phyloP scores from a whole-genome alignment of 768 basidiomycete genomes.

The Calocybe indica region DNA sequence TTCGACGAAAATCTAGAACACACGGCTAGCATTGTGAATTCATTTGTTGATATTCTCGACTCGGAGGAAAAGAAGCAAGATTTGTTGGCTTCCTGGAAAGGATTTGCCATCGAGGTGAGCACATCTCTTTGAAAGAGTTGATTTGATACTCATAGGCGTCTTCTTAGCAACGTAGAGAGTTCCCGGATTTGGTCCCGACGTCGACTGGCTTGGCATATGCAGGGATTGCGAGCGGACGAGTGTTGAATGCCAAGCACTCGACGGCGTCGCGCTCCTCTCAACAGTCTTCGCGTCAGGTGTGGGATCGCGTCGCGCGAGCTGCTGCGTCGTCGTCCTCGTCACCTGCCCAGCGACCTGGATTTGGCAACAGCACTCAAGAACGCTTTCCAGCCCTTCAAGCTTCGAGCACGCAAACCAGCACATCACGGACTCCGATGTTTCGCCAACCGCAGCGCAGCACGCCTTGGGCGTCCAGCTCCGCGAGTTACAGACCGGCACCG shows the following conservation, averaged over 20 bases:
- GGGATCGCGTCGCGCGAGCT: constrained; percentile 84
- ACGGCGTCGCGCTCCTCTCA: constrained; percentile 54
- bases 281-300: constrained; percentile 62
- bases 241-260: constrained; percentile 77
- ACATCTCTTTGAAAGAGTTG: background rate
- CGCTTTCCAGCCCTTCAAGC: constrained; percentile 28
- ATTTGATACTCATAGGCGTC: background rate
- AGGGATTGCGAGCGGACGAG: constrained; percentile 74
- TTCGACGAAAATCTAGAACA: constrained; percentile 51
- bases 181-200: constrained; percentile 68
- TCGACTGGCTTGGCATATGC: constrained; percentile 64
- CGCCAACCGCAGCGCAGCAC: constrained; percentile 39
- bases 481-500: constrained; percentile 13
- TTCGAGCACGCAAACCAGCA: constrained; percentile 7
- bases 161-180: constrained; percentile 73
- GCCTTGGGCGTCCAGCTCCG: constrained; percentile 45
- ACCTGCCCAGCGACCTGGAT: constrained; percentile 13
- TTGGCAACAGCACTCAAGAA: constrained; percentile 10
- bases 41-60: constrained; percentile 67
- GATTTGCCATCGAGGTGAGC: constrained; percentile 76
- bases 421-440: constrained; percentile 12
- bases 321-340: constrained; percentile 42
- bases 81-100: constrained; percentile 73
- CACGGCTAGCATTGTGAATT: constrained; percentile 67
- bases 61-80: constrained; percentile 81